Evolutionary conservation across 164 flowering plant species (phyloP).

Genomic region (Vitis rotundifolia): DNA sequence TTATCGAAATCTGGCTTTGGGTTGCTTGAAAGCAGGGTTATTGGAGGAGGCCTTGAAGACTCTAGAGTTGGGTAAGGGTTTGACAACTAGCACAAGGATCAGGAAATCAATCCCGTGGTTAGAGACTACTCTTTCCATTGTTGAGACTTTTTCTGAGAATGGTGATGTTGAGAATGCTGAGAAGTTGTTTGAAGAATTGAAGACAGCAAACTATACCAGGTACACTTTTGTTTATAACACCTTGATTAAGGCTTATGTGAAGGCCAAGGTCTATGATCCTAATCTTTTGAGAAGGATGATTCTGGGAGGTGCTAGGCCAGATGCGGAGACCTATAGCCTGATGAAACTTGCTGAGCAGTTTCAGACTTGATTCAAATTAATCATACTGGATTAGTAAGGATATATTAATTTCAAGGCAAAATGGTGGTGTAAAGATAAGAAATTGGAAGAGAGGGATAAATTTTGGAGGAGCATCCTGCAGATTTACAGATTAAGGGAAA

Average conservation of each 20-base stretch:
- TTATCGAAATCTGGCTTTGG: slow-evolving; percentile 75
- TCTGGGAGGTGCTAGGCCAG: slow-evolving; percentile 88
- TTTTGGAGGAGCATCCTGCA: neutral
- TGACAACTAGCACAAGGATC: slow-evolving; percentile 37
- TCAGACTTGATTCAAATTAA: slow-evolving; percentile 20
- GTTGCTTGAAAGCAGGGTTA: slow-evolving; percentile 74
- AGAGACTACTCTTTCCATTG: slow-evolving; percentile 74
- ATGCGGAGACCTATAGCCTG: slow-evolving; percentile 86
- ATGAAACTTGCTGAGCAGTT: slow-evolving; percentile 73
- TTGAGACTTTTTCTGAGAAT: slow-evolving; percentile 70
- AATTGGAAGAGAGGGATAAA: neutral
- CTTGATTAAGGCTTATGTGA: slow-evolving; percentile 78
- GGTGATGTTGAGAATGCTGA: slow-evolving; percentile 80
- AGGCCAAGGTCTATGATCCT: slow-evolving; percentile 75
- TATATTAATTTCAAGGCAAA: too few species aligned
- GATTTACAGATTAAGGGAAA: neutral
- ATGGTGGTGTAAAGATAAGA: neutral
- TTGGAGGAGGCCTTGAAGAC: slow-evolving; percentile 65
- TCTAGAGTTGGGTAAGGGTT: slow-evolving; percentile 47
- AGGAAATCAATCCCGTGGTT: slow-evolving; percentile 83
- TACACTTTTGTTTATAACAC: slow-evolving; percentile 85
- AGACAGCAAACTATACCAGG: slow-evolving; percentile 65
- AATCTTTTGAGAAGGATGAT: slow-evolving; percentile 82
- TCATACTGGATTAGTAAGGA: too few species aligned
- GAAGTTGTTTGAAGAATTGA: slow-evolving; percentile 71